Base-by-base conservation (phyloP, 345 rosid genomes). In the Moringa oleifera region DNA sequence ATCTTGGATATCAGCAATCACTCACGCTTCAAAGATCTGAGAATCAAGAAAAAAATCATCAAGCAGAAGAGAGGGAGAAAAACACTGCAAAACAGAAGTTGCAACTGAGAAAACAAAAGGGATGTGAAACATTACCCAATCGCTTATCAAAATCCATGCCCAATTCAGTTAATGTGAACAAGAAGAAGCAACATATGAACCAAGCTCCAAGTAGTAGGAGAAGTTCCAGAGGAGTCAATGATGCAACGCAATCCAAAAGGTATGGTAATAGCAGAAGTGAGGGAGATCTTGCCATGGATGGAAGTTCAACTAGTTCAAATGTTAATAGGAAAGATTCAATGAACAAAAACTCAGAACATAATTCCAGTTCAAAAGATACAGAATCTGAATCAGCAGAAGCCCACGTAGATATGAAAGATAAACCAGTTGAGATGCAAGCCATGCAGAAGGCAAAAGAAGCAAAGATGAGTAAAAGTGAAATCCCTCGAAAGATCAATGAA, bases 401-500 rank as follows among this genome's bases (percentile, higher is more conserved):
- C 21, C 54, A 23, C 50, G 36, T 52, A n/a, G 23, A 33, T 6
- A 45, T 55, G 64, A 68, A 78, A 58, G 77, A 72, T 62, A 74
- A 71, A 67, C 68, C 62, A 21, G 69, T 51, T 63, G 77, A 45
- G 11, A 63, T 50, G 49, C 66, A 54, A 66, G 61, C 66, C 17
- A 41, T 24, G 9, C 54, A 64, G 68, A 78, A 76, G 59, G 60
- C 69, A 23, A 76, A 61, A 61, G 71, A 59, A 20, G 24, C 61
- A 31, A 75, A 69, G 52, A 57, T 57, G 18, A 71, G 59, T 21
- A 74, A 69, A 70, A 36, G 61, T 50, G 76, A 71, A 50, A 68
- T 64, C 52, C 74, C 71, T 33, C 63, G 55, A 63, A 80, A 75
- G 69, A 75, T 72, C 28, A 67, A 71, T 23, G 85, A 85, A 72